phyloP scores from a whole-genome alignment of 2,329 filamentous ascomycete genomes.

The Neopestalotiopsis clavispora region DNA sequence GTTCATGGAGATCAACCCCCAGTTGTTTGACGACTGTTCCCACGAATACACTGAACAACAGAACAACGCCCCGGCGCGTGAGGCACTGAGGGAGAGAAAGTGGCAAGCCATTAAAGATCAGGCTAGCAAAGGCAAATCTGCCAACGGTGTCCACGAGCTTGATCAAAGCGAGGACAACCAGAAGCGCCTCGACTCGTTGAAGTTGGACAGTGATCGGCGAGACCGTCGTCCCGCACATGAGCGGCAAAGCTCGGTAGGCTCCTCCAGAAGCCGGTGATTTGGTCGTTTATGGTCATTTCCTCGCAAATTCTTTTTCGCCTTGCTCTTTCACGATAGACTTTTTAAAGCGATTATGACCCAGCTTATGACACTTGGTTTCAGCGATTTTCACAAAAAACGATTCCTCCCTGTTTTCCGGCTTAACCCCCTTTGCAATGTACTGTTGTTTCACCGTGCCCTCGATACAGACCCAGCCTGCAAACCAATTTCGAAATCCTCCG shows the following conservation, averaged over 20 bases:
- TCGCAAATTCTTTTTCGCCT: slow-evolving; percentile 23
- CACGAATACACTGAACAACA: slow-evolving; percentile 98
- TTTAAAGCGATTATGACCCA: slow-evolving; percentile 33
- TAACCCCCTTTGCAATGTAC: slow-evolving; percentile 12
- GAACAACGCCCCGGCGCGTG: slow-evolving; percentile 85
- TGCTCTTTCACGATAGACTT: slow-evolving; percentile 32
- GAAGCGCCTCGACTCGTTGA: slow-evolving; percentile 86
- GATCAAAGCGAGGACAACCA: slow-evolving; percentile 85
- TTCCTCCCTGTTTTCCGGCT: neutral
- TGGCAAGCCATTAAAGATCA: slow-evolving; percentile 88
- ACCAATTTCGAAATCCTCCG: neutral
- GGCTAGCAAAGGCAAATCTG: slow-evolving; percentile 70
- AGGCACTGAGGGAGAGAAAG: slow-evolving; percentile 80
- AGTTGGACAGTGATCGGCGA: slow-evolving; percentile 77
- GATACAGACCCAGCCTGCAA: slow-evolving; percentile 1
- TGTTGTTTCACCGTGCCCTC: slow-evolving; percentile 3
- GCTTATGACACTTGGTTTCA: slow-evolving; percentile 19
- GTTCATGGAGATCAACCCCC: slow-evolving; percentile 99
- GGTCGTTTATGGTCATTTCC: slow-evolving; percentile 23
- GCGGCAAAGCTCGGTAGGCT: slow-evolving; percentile 64
- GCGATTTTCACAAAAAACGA: slow-evolving; percentile 9
- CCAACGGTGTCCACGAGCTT: slow-evolving; percentile 59
- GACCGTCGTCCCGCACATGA: slow-evolving; percentile 61
- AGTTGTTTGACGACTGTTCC: slow-evolving; percentile 97
- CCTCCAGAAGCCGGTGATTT: slow-evolving; percentile 53